phyloP scores from a whole-genome alignment of 352 stramenopile genomes.

The Pythium brassicae region DNA sequence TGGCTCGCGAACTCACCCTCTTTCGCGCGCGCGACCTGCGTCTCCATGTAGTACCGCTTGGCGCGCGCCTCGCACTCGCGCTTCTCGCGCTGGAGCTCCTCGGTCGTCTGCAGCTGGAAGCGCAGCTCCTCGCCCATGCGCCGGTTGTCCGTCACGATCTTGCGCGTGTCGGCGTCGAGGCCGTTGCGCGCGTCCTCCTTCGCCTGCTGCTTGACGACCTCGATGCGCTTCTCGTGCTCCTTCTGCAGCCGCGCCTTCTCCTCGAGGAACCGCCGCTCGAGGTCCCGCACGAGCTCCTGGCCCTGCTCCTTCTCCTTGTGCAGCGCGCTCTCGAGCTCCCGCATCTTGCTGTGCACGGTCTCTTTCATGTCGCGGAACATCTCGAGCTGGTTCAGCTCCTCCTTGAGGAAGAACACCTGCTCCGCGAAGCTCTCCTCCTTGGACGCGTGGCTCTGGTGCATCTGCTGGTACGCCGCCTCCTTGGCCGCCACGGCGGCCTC shows the following conservation, averaged over 20 bases:
- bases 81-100: slow-evolving; percentile 86
- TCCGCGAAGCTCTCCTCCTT: slow-evolving; percentile 55
- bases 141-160: slow-evolving; percentile 91
- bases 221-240: slow-evolving; percentile 82
- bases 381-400: slow-evolving; percentile 67
- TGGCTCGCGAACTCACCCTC: slow-evolving; percentile 86
- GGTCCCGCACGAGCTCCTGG: slow-evolving; percentile 46
- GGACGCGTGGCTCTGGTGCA: slow-evolving; percentile 33
- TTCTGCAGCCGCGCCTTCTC: slow-evolving; percentile 83
- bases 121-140: slow-evolving; percentile 90
- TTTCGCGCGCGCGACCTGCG: slow-evolving; percentile 78
- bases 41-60: slow-evolving; percentile 62
- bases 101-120: slow-evolving; percentile 90
- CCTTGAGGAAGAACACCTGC: slow-evolving; percentile 53
- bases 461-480: slow-evolving; percentile 36
- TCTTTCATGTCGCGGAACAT: slow-evolving; percentile 71
- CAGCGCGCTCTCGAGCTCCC: slow-evolving; percentile 60
- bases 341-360: slow-evolving; percentile 45
- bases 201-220: slow-evolving; percentile 84
- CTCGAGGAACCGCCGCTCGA: slow-evolving; percentile 87
- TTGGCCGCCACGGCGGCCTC: slow-evolving; percentile 43
- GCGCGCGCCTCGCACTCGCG: slow-evolving; percentile 51
- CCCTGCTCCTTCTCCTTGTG: slow-evolving; percentile 43
- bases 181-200: slow-evolving; percentile 88
- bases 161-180: slow-evolving; percentile 87